These are phyloP conservation scores for Zoysia matrella DNA, from an alignment of 202 grass and related monocot genomes.

Conservation along the genomic window DNA sequence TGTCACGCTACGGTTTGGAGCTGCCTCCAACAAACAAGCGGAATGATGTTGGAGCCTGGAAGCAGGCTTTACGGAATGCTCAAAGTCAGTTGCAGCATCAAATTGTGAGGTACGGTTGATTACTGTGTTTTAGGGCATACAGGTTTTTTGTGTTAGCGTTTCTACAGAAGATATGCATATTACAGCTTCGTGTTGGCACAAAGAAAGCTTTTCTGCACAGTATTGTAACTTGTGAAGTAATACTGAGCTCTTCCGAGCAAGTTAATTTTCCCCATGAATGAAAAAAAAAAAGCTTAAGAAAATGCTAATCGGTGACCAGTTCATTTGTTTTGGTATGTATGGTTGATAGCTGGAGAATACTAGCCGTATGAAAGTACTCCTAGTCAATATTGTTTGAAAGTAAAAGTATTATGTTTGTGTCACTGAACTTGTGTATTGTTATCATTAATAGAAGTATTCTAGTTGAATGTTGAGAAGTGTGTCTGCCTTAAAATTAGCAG, in stretches of 20 bases:
- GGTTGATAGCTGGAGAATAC: too few species aligned
- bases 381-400: too few species aligned
- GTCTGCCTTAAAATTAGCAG: not conserved
- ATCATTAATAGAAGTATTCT: not conserved
- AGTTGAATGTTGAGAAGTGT: slow-evolving; percentile 4
- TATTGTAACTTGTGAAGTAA: not conserved
- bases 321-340: too few species aligned
- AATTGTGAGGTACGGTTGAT: slow-evolving; percentile 64
- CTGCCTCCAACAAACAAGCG: slow-evolving; percentile 79
- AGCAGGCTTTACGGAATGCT: slow-evolving; percentile 80
- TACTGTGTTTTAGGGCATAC: slow-evolving; percentile 23
- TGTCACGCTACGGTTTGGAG: slow-evolving; percentile 97
- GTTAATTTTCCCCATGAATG: not conserved
- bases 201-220: not conserved
- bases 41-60: slow-evolving; percentile 95
- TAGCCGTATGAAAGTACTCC: too few species aligned
- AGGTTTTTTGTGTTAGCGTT: not conserved
- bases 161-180: slow-evolving; percentile 7
- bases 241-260: not conserved
- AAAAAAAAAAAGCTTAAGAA: too few species aligned
- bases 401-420: not conserved
- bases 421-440: not conserved
- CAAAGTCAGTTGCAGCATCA: slow-evolving; percentile 94
- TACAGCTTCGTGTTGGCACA: not conserved
- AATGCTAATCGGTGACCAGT: too few species aligned